A percentile compares a stretch with the other conserved stretches of the same genome.
These are phyloP conservation scores for Phytophthora aleatoria DNA, from an alignment of 352 stramenopile genomes.

Conservation along the genomic window DNA sequence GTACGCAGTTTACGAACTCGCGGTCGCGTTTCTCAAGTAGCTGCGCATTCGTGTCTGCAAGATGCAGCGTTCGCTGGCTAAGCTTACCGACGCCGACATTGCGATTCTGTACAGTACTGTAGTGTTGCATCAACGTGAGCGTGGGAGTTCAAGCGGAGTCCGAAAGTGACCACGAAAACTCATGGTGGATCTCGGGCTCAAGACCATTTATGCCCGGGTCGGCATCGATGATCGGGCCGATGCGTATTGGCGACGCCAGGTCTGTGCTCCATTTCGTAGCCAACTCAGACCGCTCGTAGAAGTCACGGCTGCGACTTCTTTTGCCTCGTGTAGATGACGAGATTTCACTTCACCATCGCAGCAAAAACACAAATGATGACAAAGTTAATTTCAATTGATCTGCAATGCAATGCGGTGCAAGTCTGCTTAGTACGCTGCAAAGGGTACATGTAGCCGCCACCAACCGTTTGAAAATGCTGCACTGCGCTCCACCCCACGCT, in stretches of 20 bases:
- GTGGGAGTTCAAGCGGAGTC: constrained; percentile 8
- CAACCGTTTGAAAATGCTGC: constrained; percentile 12
- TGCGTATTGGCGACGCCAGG: constrained; percentile 14
- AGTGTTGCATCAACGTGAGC: not conserved
- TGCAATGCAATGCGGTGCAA: constrained; percentile 2
- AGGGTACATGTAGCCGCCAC: not conserved
- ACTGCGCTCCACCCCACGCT: not conserved
- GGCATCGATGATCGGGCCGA: constrained; percentile 2
- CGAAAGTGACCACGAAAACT: not conserved
- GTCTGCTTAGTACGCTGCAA: not conserved
- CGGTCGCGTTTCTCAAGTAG: too few species aligned
- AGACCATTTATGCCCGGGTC: constrained; percentile 6
- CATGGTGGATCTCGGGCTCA: not conserved
- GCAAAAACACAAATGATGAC: constrained; percentile 5
- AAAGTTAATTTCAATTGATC: constrained; percentile 4
- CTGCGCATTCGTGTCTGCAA: too few species aligned
- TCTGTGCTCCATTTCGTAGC: constrained; percentile 17
- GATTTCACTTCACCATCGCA: constrained; percentile 1
- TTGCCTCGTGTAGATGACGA: constrained; percentile 18
- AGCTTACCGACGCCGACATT: not conserved
- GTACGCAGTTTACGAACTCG: too few species aligned
- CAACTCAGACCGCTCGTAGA: constrained; percentile 1
- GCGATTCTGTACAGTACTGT: not conserved
- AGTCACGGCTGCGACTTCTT: constrained; percentile 6
- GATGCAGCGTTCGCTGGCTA: not conserved